Percentiles rank a stretch among this genome's conserved stretches.
phyloP scores from a whole-genome alignment of 345 rosid species.

The Corymbia maculata region DNA sequence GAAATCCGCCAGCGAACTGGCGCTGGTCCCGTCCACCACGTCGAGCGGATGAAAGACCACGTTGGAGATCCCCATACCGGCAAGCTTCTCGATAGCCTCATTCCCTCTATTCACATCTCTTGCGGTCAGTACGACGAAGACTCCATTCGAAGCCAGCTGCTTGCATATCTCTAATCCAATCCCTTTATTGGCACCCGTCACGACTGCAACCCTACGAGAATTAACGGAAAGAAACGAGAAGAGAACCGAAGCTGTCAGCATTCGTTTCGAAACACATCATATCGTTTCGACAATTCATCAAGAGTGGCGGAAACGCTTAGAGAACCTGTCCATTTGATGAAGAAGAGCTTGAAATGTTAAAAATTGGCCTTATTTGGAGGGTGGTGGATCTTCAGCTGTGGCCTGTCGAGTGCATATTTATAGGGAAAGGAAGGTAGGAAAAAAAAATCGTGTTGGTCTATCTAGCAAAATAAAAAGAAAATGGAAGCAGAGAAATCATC shows the following conservation, averaged over 20 bases:
- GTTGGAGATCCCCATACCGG: background rate
- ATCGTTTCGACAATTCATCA: background rate
- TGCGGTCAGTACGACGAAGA: slow-evolving; percentile 3
- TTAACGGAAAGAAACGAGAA: background rate
- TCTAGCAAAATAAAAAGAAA: background rate
- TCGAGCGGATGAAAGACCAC: slow-evolving; percentile 6
- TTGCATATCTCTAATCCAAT: slow-evolving; percentile 7
- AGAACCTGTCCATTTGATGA: background rate
- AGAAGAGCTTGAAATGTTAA: background rate
- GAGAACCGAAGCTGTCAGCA: background rate
- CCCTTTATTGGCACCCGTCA: slow-evolving; percentile 17
- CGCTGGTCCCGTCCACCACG: background rate
- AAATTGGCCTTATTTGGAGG: background rate
- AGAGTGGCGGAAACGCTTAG: background rate
- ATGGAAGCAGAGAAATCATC: background rate
- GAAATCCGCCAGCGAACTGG: background rate
- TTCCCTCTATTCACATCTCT: slow-evolving; percentile 3
- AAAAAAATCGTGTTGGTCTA: background rate
- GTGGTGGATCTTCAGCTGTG: background rate
- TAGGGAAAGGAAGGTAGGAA: background rate
- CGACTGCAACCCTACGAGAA: slow-evolving; percentile 1
- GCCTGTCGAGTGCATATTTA: background rate
- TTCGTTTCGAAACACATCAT: background rate
- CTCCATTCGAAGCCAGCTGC: slow-evolving; percentile 4
- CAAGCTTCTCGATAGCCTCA: background rate